Evolutionary conservation across 2,329 filamentous ascomycete species (phyloP).

Genomic region (Trichoderma sp.): DNA sequence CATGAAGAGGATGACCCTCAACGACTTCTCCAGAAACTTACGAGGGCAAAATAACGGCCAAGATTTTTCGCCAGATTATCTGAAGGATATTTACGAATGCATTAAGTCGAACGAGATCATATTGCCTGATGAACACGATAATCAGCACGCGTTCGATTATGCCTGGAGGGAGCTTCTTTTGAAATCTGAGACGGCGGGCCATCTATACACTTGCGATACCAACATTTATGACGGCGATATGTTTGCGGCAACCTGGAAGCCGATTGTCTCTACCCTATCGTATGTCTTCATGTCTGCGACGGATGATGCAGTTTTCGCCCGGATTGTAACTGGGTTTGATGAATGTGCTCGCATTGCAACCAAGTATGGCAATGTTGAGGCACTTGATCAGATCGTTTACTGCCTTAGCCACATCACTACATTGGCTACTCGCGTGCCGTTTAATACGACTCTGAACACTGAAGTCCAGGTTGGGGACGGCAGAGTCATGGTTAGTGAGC

Average conservation of each 20-base stretch:
- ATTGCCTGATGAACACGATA: slow-evolving; percentile 93
- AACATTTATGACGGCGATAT: slow-evolving; percentile 97
- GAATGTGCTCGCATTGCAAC: slow-evolving; percentile 93
- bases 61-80: slow-evolving; percentile 80
- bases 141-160: slow-evolving; percentile 93
- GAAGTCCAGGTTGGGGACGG: slow-evolving; percentile 90
- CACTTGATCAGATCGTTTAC: slow-evolving; percentile 88
- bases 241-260: slow-evolving; percentile 94
- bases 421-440: slow-evolving; percentile 69
- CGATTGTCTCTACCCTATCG: slow-evolving; percentile 88
- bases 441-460: slow-evolving; percentile 87
- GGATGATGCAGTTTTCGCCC: slow-evolving; percentile 90
- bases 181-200: slow-evolving; percentile 75
- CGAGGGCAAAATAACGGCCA: slow-evolving; percentile 82
- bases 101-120: slow-evolving; percentile 96
- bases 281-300: slow-evolving; percentile 99
- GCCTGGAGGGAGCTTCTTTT: slow-evolving; percentile 92
- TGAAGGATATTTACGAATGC: slow-evolving; percentile 83
- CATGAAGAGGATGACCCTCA: slow-evolving; percentile 77
- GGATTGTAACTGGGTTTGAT: slow-evolving; percentile 91
- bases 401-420: slow-evolving; percentile 90
- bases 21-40: slow-evolving; percentile 85
- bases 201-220: slow-evolving; percentile 77
- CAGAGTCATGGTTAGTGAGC: slow-evolving; percentile 97
- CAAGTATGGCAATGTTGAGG: slow-evolving; percentile 77